A percentile compares a stretch with the other conserved stretches of the same genome.
Conservation (phyloP, 2,329 filamentous ascomycete genomes). For the Alternaria alternata region DNA sequence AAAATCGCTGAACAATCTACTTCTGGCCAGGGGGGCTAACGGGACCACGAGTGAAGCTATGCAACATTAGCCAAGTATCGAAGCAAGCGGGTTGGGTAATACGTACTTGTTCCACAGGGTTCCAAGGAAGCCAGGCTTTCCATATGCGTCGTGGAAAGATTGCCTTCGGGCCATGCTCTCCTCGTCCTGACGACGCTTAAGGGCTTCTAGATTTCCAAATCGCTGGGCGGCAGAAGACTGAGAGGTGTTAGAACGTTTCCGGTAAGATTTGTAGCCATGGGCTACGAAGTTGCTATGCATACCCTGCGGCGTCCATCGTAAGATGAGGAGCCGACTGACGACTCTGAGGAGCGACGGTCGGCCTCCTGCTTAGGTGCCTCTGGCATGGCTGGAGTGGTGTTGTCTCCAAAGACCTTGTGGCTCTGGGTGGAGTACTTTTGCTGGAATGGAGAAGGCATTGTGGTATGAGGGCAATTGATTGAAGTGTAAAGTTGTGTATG, state of each 20-base stretch:
- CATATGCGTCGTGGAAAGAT: slow-evolving; percentile 46
- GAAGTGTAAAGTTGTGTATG: not conserved
- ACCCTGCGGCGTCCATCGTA: slow-evolving; percentile 44
- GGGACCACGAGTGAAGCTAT: slow-evolving; percentile 47
- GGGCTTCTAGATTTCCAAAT: slow-evolving; percentile 43
- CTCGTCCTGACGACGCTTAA: slow-evolving; percentile 45
- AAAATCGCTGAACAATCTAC: not conserved
- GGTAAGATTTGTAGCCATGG: not conserved
- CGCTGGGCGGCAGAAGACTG: slow-evolving; percentile 42
- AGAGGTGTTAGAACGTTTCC: slow-evolving; percentile 4
- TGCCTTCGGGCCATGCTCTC: slow-evolving; percentile 37
- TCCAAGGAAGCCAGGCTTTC: slow-evolving; percentile 44
- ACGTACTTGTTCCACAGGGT: slow-evolving; percentile 47
- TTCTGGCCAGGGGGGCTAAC: not conserved
- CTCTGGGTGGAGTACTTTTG: slow-evolving; percentile 49
- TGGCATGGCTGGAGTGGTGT: slow-evolving; percentile 41
- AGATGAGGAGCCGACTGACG: slow-evolving; percentile 34
- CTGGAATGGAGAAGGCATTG: slow-evolving; percentile 50
- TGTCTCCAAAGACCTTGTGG: slow-evolving; percentile 43
- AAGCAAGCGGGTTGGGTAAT: not conserved
- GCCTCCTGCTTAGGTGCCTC: slow-evolving; percentile 43
- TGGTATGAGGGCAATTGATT: not conserved
- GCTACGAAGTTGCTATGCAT: not conserved
- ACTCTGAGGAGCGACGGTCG: slow-evolving; percentile 44
- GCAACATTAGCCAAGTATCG: slow-evolving; percentile 13